phyloP scores from a whole-genome alignment of 495 filamentous ascomycete species.

The Clavariopsis aquatica region DNA sequence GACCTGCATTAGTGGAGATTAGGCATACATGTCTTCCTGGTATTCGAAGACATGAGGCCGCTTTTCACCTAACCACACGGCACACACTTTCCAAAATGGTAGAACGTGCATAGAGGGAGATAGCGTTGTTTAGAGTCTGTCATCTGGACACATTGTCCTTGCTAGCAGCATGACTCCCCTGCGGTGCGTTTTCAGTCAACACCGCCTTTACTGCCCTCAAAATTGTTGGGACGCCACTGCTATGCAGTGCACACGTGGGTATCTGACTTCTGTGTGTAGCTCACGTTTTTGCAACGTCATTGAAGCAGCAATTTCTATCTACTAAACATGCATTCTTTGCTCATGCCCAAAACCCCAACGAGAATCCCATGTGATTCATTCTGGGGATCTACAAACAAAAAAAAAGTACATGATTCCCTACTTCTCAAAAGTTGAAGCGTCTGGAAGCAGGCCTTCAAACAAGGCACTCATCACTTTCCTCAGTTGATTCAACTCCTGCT shows the following conservation, averaged over 20 bases:
- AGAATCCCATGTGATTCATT: too few relatives aligned
- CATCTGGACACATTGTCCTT: neutral
- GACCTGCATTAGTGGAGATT: neutral
- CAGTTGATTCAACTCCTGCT: conserved; percentile 24
- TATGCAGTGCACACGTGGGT: too few relatives aligned
- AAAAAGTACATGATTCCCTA: neutral
- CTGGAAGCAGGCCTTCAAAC: conserved; percentile 32
- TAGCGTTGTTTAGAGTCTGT: neutral
- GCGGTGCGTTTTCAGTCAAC: neutral
- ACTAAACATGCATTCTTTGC: too few relatives aligned
- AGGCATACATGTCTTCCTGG: conserved; percentile 2
- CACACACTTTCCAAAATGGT: too few relatives aligned
- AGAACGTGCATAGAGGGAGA: neutral
- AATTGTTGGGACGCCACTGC: neutral
- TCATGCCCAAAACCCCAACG: too few relatives aligned
- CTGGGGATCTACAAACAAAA: neutral
- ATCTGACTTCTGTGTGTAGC: too few relatives aligned
- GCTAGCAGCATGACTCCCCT: neutral
- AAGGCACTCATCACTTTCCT: conserved; percentile 28
- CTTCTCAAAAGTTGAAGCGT: conserved; percentile 29
- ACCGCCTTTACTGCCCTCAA: neutral
- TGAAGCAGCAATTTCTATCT: too few relatives aligned
- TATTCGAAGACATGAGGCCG: neutral
- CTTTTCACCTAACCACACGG: neutral
- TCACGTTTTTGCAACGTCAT: too few relatives aligned